Evolutionary conservation across 2,329 filamentous ascomycete species (phyloP).

Genomic region (Stylonectria norvegica): DNA sequence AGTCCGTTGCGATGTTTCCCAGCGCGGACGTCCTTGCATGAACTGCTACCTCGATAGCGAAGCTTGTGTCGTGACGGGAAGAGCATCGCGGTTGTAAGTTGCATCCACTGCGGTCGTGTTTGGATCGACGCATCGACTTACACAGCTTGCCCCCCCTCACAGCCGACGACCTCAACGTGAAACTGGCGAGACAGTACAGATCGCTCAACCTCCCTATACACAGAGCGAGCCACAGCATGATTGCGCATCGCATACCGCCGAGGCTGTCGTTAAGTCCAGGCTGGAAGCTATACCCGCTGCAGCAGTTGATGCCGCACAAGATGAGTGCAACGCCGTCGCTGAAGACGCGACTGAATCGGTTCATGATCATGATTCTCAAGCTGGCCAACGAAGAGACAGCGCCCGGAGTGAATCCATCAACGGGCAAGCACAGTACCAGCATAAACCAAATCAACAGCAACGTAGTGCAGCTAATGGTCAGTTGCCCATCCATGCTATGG

Average conservation of each 20-base stretch:
- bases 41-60: conserved; percentile 51
- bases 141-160: background rate
- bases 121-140: background rate
- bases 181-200: conserved; percentile 1
- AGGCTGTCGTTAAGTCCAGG: conserved; percentile 13
- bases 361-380: background rate
- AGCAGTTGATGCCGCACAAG: background rate
- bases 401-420: conserved; percentile 4
- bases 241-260: conserved; percentile 7
- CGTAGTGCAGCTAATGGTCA: too few species aligned
- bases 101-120: background rate
- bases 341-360: conserved; percentile 1
- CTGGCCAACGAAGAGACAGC: conserved; percentile 7
- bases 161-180: conserved; percentile 16
- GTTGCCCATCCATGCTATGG: too few species aligned
- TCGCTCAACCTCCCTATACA: conserved; percentile 8
- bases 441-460: background rate
- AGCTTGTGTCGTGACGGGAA: conserved; percentile 39
- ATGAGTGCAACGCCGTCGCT: background rate
- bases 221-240: conserved; percentile 4
- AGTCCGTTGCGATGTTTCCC: conserved; percentile 49
- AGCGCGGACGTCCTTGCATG: conserved; percentile 48
- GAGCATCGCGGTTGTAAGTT: conserved; percentile 39
- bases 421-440: background rate
- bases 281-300: conserved; percentile 5